These are phyloP conservation scores for Glutinoglossum americanum DNA, from an alignment of 495 filamentous ascomycete species.

Conservation along the genomic window DNA sequence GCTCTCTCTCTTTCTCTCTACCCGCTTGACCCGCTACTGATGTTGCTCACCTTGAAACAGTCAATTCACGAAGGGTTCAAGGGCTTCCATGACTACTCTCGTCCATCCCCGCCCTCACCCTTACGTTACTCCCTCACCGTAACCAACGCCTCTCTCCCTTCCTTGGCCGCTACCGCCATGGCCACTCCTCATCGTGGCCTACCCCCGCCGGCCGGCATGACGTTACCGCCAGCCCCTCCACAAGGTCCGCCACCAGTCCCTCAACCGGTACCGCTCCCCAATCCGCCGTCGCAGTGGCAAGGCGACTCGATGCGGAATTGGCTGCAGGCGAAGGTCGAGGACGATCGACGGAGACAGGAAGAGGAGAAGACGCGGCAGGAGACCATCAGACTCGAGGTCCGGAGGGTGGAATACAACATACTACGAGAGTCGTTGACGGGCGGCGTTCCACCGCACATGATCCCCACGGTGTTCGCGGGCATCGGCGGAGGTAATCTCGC, in stretches of 20 bases:
- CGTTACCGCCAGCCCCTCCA: slow-evolving; percentile 25
- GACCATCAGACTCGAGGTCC: slow-evolving; percentile 51
- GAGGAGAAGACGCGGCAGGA: slow-evolving; percentile 78
- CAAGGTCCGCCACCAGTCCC: slow-evolving; percentile 15
- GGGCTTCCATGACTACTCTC: slow-evolving; percentile 43
- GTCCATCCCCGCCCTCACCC: slow-evolving; percentile 36
- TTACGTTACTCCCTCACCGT: slow-evolving; percentile 38
- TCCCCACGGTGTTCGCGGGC: slow-evolving; percentile 77
- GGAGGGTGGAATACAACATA: slow-evolving; percentile 68
- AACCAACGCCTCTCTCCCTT: slow-evolving; percentile 24
- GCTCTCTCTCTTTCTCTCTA: not conserved
- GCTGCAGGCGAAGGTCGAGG: slow-evolving; percentile 66
- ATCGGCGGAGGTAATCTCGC: slow-evolving; percentile 46
- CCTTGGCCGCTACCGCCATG: slow-evolving; percentile 27
- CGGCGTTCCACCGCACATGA: slow-evolving; percentile 66
- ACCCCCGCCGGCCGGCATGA: slow-evolving; percentile 54
- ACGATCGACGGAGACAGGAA: slow-evolving; percentile 66
- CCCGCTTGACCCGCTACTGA: slow-evolving; percentile 10
- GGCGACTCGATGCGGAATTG: slow-evolving; percentile 69
- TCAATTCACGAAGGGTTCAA: slow-evolving; percentile 40
- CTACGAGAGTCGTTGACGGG: slow-evolving; percentile 56
- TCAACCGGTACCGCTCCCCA: slow-evolving; percentile 16
- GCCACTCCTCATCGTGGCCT: slow-evolving; percentile 53
- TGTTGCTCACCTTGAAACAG: slow-evolving; percentile 51
- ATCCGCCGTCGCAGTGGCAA: slow-evolving; percentile 32